Conservation (phyloP, 2,329 filamentous ascomycete genomes). For the Apiospora saccharicola region DNA sequence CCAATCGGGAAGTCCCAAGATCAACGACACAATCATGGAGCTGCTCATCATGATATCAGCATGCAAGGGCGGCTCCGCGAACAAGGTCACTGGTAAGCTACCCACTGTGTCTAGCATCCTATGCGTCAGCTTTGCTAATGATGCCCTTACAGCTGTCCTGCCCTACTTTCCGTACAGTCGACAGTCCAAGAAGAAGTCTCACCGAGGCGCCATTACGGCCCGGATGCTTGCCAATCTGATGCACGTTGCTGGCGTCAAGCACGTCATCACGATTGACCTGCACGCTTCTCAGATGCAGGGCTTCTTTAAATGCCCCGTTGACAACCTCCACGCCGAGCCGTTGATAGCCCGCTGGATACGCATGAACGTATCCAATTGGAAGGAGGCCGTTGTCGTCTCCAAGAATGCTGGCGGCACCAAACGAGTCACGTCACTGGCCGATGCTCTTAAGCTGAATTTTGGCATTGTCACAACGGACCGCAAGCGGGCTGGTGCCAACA, state of each 20-base stretch:
- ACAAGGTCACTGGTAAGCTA: conserved; percentile 87
- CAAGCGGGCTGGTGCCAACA: conserved; percentile 67
- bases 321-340: conserved; percentile 96
- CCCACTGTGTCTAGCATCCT: neutral
- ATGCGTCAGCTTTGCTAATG: conserved; percentile 7
- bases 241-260: conserved; percentile 91
- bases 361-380: conserved; percentile 86
- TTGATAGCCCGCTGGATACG: conserved; percentile 96
- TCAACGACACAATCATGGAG: conserved; percentile 99
- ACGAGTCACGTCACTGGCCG: conserved; percentile 92
- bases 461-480: conserved; percentile 92
- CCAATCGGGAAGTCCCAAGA: conserved; percentile 92
- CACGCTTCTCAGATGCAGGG: conserved; percentile 99
- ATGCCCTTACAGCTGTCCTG: conserved; percentile 69
- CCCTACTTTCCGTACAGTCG: conserved; percentile 99
- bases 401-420: conserved; percentile 99
- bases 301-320: conserved; percentile 97
- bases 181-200: conserved; percentile 98
- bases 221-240: conserved; percentile 97
- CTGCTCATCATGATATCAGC: conserved; percentile 98
- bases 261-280: conserved; percentile 96
- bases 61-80: conserved; percentile 96
- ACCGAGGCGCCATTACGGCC: conserved; percentile 94
- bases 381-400: conserved; percentile 92
- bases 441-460: conserved; percentile 96